Base-by-base conservation (phyloP, 768 basidiomycete genomes). In the Kwoniella sp. region DNA sequence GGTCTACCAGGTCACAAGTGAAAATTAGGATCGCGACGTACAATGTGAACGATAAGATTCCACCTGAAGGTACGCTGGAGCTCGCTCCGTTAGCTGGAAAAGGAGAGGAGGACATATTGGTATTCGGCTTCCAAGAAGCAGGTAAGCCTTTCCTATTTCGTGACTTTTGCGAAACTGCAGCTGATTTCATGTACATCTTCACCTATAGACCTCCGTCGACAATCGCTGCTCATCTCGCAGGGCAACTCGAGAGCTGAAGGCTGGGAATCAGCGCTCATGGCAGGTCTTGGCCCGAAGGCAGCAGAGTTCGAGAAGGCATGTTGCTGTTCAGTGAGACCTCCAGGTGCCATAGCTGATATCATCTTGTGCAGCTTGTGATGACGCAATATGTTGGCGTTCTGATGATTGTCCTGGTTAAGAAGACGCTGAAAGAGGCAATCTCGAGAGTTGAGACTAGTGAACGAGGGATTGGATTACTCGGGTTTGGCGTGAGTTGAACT, bases 81-180 rank as follows among this genome's bases (percentile, higher is more conserved):
- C 55, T 77, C 1, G 54, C 50, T 19, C 58, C 68, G 15, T 47
- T 74, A 9, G 71, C 63, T 1, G 73, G 73, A 27, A 37, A 58
- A 9, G 75, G 72, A 1, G 61, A 68, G 36, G 70, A 71, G n/a
- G 75, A 77, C 58, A n/a, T 77, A 1, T 55, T 77, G 36, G 72
- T 77, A 0, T 74, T 74, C 37, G 71, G 72, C 1, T 70, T 74
- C n/a, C 75, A 77, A 46, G 75, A 77, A 65, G 71, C 71, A 10
- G 74, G 73, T 74, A 27, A 47, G 73, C 56, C 13, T 24, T 21
- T 19, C 5, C 24, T 40, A 9, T 19, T 26, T 19, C 33, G 33
- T 33, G 33, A 33, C 33, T 33, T 13, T 33, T 33, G 5, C n/a
- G n/a, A n/a, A n/a, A n/a, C n/a, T n/a, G n/a, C n/a, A n/a, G 27